phyloP scores from a whole-genome alignment of 148 eudicot genomes.

The Fallopia convolvulus region DNA sequence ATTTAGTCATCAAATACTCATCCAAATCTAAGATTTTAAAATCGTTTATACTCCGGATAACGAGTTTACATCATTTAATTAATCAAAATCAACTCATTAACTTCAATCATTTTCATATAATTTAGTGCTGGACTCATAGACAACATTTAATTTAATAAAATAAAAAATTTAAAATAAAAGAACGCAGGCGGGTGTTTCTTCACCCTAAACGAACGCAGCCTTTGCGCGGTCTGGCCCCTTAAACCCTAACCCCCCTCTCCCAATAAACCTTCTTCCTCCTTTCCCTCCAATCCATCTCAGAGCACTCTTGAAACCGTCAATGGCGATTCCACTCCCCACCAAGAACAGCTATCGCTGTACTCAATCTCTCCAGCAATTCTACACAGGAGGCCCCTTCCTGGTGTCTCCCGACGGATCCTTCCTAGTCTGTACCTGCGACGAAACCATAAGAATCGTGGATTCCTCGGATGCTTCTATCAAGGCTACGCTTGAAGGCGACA shows the following conservation, averaged over 20 bases:
- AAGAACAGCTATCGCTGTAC: slow-evolving; percentile 63
- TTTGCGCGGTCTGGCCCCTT: background rate
- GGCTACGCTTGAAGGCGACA: slow-evolving; percentile 74
- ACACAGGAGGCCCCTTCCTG: slow-evolving; percentile 71
- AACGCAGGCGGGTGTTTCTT: background rate
- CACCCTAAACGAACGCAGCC: slow-evolving; percentile 1
- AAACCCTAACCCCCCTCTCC: background rate
- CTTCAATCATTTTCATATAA: no score
- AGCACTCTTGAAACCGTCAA: slow-evolving; percentile 13
- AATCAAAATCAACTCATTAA: no score
- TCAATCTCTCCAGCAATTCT: slow-evolving; percentile 75
- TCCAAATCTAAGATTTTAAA: no score
- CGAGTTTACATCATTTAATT: no score
- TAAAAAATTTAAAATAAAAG: no score
- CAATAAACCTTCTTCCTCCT: background rate
- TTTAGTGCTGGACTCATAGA: no score
- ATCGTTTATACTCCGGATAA: no score
- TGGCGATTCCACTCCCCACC: slow-evolving; percentile 46
- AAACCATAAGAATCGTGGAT: slow-evolving; percentile 67
- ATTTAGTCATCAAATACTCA: no score
- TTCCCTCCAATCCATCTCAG: background rate
- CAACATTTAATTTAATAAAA: no score
- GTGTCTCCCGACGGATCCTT: slow-evolving; percentile 75
- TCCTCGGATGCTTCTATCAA: slow-evolving; percentile 57
- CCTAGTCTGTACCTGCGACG: slow-evolving; percentile 71